These are phyloP conservation scores for Lindgomyces ingoldianus DNA, from an alignment of 495 filamentous ascomycete genomes.

Conservation along the genomic window DNA sequence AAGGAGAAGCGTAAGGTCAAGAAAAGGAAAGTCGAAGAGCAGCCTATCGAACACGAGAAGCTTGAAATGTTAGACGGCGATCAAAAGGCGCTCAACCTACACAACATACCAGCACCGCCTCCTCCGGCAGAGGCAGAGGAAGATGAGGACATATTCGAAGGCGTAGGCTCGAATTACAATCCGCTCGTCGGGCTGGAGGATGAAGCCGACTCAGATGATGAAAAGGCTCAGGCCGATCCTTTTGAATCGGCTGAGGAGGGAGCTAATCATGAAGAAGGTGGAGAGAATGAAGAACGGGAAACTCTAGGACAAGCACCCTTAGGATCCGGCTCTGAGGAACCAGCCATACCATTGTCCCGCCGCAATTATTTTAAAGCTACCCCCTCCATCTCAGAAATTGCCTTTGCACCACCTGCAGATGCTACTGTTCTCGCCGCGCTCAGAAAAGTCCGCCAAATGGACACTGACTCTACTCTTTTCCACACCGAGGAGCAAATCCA, in stretches of 20 bases:
- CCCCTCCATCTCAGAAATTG: slow-evolving; percentile 27
- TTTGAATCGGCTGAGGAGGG: slow-evolving; percentile 28
- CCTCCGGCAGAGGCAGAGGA: slow-evolving; percentile 59
- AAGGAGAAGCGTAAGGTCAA: slow-evolving; percentile 82
- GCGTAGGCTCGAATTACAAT: slow-evolving; percentile 82
- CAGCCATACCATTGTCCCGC: background rate
- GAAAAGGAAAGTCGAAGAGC: slow-evolving; percentile 49
- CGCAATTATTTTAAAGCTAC: slow-evolving; percentile 63
- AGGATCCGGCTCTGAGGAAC: background rate
- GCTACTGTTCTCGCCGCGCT: slow-evolving; percentile 81
- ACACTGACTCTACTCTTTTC: slow-evolving; percentile 50
- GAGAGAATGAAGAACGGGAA: slow-evolving; percentile 2
- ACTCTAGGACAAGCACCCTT: background rate
- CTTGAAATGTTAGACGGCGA: slow-evolving; percentile 34
- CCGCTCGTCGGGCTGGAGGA: slow-evolving; percentile 71
- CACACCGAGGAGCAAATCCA: slow-evolving; percentile 47
- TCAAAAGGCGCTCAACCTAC: slow-evolving; percentile 17
- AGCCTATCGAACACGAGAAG: slow-evolving; percentile 19
- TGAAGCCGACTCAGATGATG: slow-evolving; percentile 48
- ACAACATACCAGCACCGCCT: slow-evolving; percentile 39
- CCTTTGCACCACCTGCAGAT: slow-evolving; percentile 60
- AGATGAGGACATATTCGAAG: slow-evolving; percentile 80
- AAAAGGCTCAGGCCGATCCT: slow-evolving; percentile 34
- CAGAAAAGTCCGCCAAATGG: slow-evolving; percentile 76
- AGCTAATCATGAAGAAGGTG: slow-evolving; percentile 2